A percentile compares a stretch with the other conserved stretches of the same genome.
Conservation (phyloP, 2,329 filamentous ascomycete genomes). For the Kalaharituber pfeilii region DNA sequence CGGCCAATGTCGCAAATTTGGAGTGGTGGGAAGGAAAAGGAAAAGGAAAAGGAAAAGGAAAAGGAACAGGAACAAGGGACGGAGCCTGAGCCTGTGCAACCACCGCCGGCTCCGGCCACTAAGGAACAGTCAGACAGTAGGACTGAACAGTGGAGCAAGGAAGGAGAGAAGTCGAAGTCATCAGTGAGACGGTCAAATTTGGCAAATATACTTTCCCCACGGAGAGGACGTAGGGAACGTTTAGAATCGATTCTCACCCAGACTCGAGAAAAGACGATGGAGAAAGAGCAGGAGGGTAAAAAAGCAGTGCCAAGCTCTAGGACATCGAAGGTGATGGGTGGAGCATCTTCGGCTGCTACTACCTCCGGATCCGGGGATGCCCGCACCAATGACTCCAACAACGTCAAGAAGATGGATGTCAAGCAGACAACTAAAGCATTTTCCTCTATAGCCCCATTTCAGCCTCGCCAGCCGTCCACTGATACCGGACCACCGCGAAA, state of each 20-base stretch:
- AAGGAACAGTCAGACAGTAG: conserved; percentile 1
- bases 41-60: background rate
- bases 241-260: background rate
- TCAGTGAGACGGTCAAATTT: background rate
- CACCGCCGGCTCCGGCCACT: background rate
- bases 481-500: too few species aligned
- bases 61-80: background rate
- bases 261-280: too few species aligned
- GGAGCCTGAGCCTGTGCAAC: background rate
- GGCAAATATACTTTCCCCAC: background rate
- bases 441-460: too few species aligned
- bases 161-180: background rate
- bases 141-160: background rate
- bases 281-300: too few species aligned
- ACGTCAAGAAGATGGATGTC: too few species aligned
- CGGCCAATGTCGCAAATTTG: background rate
- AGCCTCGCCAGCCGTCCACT: too few species aligned
- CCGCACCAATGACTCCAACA: background rate
- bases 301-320: background rate
- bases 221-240: background rate
- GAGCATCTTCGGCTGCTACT: too few species aligned
- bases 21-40: background rate
- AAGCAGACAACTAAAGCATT: too few species aligned
- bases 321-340: too few species aligned
- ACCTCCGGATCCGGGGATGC: background rate